Percentiles rank a stretch among this genome's conserved stretches.
These are phyloP conservation scores for Cicer pinnatifidum DNA, from an alignment of 306 rosid genomes.

Conservation along the genomic window DNA sequence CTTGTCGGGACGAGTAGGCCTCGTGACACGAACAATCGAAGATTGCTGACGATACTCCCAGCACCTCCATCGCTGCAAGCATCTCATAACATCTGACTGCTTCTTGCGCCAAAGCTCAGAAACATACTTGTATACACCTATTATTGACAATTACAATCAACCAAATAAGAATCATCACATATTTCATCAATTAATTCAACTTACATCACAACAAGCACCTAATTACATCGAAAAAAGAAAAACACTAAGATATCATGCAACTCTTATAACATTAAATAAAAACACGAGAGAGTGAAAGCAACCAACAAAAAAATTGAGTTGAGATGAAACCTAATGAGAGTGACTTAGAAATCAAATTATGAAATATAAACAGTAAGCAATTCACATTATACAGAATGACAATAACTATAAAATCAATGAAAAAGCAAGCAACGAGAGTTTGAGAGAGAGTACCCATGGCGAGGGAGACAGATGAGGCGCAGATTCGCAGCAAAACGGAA, in stretches of 20 bases:
- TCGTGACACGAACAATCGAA: slow-evolving; percentile 82
- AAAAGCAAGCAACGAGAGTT: not conserved
- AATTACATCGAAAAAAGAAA: not conserved
- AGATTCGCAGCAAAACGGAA: not conserved
- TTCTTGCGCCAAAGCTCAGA: slow-evolving; percentile 97
- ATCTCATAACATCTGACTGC: slow-evolving; percentile 87
- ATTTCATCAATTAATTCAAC: not conserved
- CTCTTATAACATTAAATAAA: not conserved
- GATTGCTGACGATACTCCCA: slow-evolving; percentile 99
- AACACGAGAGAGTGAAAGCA: not conserved
- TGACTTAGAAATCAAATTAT: not conserved
- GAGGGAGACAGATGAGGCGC: not conserved
- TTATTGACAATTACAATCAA: not conserved
- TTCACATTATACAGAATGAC: not conserved
- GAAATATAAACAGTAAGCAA: not conserved
- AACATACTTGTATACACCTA: slow-evolving; percentile 90
- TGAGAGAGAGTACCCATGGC: not conserved
- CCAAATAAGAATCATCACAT: not conserved
- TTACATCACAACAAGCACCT: not conserved
- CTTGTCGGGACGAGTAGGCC: slow-evolving; percentile 92
- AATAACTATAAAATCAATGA: not conserved
- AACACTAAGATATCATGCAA: not conserved
- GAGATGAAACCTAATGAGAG: too few species aligned
- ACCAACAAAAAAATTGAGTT: too few species aligned
- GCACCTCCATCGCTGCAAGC: slow-evolving; percentile 87